Conservation (phyloP, 202 grass and related monocot species). For the Brachypodium distachyon region DNA sequence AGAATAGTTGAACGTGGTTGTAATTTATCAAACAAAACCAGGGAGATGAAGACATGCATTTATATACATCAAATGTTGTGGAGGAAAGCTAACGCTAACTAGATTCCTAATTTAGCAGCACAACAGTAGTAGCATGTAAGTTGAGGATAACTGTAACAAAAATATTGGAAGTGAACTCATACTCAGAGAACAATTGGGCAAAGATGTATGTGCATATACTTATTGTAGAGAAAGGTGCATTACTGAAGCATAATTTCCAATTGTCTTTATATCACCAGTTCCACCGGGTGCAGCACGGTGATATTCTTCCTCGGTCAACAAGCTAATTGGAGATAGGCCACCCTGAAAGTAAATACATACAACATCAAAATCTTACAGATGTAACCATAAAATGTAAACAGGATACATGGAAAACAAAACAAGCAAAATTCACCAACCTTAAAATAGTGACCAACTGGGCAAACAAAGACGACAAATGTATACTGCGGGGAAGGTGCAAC, state of each 20-base stretch:
- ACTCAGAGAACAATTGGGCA: not conserved
- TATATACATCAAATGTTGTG: not conserved
- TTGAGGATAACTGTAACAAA: not conserved
- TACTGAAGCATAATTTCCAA: conserved; percentile 96
- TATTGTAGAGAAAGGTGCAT: not conserved
- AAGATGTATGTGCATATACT: not conserved
- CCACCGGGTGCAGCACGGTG: conserved; percentile 82
- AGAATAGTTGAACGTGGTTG: not conserved
- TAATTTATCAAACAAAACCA: not conserved
- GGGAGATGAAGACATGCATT: not conserved
- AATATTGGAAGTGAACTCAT: not conserved
- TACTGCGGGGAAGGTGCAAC: conserved; percentile 75
- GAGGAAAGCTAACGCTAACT: conserved; percentile 13
- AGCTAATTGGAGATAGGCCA: conserved; percentile 73
- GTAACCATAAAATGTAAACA: not conserved
- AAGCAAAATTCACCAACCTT: conserved; percentile 38
- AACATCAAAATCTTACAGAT: not conserved
- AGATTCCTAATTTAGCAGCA: not conserved
- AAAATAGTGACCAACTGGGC: conserved; percentile 93
- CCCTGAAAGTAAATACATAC: conserved; percentile 41
- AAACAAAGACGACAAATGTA: conserved; percentile 83
- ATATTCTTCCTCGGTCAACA: conserved; percentile 77
- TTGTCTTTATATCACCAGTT: conserved; percentile 81
- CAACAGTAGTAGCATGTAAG: not conserved
- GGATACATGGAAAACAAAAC: not conserved